Base-by-base conservation (phyloP, 1,284 basidiomycete species). In the Moesziomyces sp. region DNA sequence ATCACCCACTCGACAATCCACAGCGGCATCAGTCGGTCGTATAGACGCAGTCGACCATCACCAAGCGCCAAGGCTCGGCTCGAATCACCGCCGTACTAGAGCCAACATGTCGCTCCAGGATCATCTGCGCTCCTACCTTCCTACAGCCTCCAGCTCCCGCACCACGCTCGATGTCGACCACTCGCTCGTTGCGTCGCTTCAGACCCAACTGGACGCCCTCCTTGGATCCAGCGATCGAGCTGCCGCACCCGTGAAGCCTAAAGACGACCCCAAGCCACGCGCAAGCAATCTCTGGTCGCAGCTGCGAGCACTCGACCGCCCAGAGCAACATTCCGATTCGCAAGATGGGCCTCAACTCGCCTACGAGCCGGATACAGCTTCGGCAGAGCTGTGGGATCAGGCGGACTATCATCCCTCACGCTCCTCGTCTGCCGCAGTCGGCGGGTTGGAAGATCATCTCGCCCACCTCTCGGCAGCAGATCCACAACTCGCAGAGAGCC, bases 81-180 rank as follows among this genome's bases (percentile, higher is more conserved):
- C 21, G 21, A 21, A 21, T 13, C 30, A 33, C 30, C 30, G 13
- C 30, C 30, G 13, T 13, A 3, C 30, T 9, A 13, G 30, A 13
- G 6, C 30, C 53, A 46, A 28, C 3, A 69, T 64, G 67, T 42
- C 66, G 16, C 61, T 74, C 48, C 52, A 60, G 11, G 28, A 60
- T 38, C 71, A 74, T 46, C 55, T 74, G 5, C 62, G 53, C 23
- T 52, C 54, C 1, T 66, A 65, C 26, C 57, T 75, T 6, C 47
- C 63, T 2, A 43, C 52, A 21, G 59, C 72, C 1, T 75, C 72
- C 9, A 66, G 63, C 54, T 75, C 72, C 23, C 62, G 58, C 28
- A 52, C 62, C 23, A 71, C 67, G 18, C 62, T 75, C 40, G 72
- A 75, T 47, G 44, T 52, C 46, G 72, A 74, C 47, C 52, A 59